Percentiles rank a stretch among this genome's conserved stretches.
These are phyloP conservation scores for Yamadazyma diospyri DNA, from an alignment of 1,139 yeast genomes.

Conservation along the genomic window DNA sequence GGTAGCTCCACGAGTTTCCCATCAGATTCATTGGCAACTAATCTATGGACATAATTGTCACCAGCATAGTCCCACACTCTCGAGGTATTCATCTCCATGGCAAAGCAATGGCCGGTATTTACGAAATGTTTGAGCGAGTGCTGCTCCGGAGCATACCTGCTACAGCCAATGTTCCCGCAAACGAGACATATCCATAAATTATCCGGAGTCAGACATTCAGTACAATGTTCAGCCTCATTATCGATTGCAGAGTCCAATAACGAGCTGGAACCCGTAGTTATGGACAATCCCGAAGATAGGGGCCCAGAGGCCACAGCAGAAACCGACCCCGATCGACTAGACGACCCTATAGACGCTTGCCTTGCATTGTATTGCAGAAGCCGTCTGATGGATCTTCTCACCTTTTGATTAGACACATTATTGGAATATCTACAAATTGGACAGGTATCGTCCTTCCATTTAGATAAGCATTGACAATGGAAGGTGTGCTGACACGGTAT, in stretches of 20 bases:
- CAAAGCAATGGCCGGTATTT: slow-evolving; percentile 80
- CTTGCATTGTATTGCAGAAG: slow-evolving; percentile 26
- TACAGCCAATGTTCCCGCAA: slow-evolving; percentile 48
- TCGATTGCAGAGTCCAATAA: slow-evolving; percentile 8
- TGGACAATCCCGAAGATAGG: background rate
- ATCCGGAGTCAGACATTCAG: slow-evolving; percentile 29
- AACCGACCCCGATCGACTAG: slow-evolving; percentile 6
- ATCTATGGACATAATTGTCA: slow-evolving; percentile 84
- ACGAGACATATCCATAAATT: slow-evolving; percentile 45
- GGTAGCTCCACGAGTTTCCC: slow-evolving; percentile 78
- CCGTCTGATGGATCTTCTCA: slow-evolving; percentile 32
- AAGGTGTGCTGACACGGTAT: slow-evolving; percentile 93
- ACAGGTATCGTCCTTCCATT: slow-evolving; percentile 90
- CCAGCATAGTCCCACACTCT: slow-evolving; percentile 97
- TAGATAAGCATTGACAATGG: slow-evolving; percentile 83
- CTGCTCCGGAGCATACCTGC: slow-evolving; percentile 70
- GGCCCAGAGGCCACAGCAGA: background rate
- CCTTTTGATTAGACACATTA: slow-evolving; percentile 33
- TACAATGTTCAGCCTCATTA: slow-evolving; percentile 28
- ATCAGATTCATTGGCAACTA: slow-evolving; percentile 79
- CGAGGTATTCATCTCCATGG: slow-evolving; percentile 83
- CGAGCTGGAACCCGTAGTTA: background rate
- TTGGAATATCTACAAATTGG: slow-evolving; percentile 87
- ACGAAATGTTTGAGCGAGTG: slow-evolving; percentile 85
- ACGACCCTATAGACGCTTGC: slow-evolving; percentile 10